Percentiles rank a stretch among this genome's conserved stretches.
Conservation (phyloP, 2,329 filamentous ascomycete genomes). For the Cladosporium sp. region DNA sequence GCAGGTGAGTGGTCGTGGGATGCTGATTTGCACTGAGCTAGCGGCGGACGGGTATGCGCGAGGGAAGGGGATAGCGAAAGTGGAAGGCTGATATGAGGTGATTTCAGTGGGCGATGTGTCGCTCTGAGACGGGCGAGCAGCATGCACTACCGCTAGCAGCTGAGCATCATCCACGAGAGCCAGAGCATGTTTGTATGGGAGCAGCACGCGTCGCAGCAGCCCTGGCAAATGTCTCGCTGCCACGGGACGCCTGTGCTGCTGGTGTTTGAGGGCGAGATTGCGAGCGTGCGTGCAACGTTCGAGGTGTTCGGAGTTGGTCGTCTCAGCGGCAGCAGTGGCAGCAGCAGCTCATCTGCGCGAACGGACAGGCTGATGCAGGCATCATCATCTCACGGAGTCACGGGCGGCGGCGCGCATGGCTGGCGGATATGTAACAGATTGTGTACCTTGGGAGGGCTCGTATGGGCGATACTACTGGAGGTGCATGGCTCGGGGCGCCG, state of each 20-base stretch:
- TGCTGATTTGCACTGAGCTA: conserved; percentile 7
- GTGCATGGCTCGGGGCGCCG: background rate
- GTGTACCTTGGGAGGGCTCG: background rate
- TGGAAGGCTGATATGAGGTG: conserved; percentile 12
- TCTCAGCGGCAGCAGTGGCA: conserved; percentile 1
- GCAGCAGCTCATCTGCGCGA: background rate
- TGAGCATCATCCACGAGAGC: background rate
- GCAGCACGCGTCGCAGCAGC: background rate
- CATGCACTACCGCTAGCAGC: background rate
- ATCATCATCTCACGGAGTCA: background rate
- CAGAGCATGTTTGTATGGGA: background rate
- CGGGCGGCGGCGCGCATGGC: background rate
- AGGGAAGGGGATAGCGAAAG: conserved; percentile 1
- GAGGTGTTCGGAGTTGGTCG: conserved; percentile 2
- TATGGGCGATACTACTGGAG: background rate
- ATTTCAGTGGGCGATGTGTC: conserved; percentile 1
- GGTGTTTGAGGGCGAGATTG: conserved; percentile 20
- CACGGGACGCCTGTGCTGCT: background rate
- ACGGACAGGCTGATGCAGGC: background rate
- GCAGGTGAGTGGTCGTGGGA: conserved; percentile 6
- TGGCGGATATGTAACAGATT: background rate
- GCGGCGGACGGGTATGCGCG: conserved; percentile 7
- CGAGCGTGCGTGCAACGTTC: background rate
- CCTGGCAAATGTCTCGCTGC: too few species aligned
- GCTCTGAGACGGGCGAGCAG: conserved; percentile 18